Evolutionary conservation across 306 rosid genomes (phyloP), one percentile per base, ranked within the genome.

Genomic region (Pterocarpus santalinus): DNA sequence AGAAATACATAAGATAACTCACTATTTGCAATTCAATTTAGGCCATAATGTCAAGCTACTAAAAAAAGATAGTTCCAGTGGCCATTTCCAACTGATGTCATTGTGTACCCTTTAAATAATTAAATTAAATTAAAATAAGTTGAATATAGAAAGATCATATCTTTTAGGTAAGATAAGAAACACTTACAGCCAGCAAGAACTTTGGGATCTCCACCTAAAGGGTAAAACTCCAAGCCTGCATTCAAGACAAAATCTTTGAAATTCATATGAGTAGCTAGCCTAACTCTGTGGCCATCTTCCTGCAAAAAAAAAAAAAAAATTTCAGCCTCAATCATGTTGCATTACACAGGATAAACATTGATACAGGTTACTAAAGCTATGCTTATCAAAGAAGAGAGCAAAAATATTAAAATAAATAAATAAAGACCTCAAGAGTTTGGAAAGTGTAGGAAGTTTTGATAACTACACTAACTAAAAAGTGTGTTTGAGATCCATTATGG

Each of bases 151-250:
- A 58, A 82, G 63, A 71, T 4, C 60, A 57, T 43, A 69, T 55
- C 61, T 14, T 52, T 36, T 13, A 64, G 70, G 84, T 76, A 65
- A 77, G 85, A 65, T 46, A 73, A 57, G 36, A 72, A 80, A 81
- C 77, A 88, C 99, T 93, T 87, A 95, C 99, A 95, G 43, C 89
- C 98, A 77, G 99, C 99, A 74, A 95, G 99, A 89, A 95, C 89
- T 91, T 93, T 93, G 63, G 99, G 97, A 86, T 95, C 99, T 82
- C 99, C 98, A 69, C 99, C 98, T 77, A 95, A 83, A 69, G 98
- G 94, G 88, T 52, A 95, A 90, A 93, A 91, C 82, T 95, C 99
- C 93, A 95, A 85, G 65, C 99, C 99, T 70, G 92, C 90, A 66
- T 85, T 71, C 82, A 90, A 85, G 73, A 95, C 92, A 79, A 93